Evolutionary conservation across 257 asterid species (phyloP), one percentile per base, ranked within the genome.

Genomic region (Haberlea rhodopensis): DNA sequence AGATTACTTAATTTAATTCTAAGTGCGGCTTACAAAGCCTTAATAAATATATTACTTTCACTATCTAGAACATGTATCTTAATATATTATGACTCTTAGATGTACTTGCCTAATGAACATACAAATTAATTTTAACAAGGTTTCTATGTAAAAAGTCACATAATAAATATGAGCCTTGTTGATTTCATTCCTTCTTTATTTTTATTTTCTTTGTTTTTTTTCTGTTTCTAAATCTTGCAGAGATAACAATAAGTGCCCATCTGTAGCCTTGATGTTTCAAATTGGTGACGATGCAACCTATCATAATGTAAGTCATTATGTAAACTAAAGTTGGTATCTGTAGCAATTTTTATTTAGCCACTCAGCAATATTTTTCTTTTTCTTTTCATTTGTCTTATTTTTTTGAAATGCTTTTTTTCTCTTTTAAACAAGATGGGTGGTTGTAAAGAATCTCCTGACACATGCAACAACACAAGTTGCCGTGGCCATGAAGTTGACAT

Each of bases 201-300:
- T 53, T 70, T 20, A 18, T 32, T 46, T 64, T 28, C 19, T 65
- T 69, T 3, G 32, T 28, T 32, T 32, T 32, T 32, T 32, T 1
- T 32, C 13, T 8, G 40, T 11, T 32, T 69, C 66, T 26, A 62
- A 60, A 78, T 79, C 72, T 58, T 72, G 79, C 91, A 89, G 97
- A 68, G 81, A 87, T 37, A 74, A 81, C 59, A 43, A 75, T 57
- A 85, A 77, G 66, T 85, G 95, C 68, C 95, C 95, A 57, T 89
- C 95, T 53, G 86, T 85, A 5, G 91, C 94, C 7, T 72, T 89
- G 77, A 89, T 89, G 97, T 87, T 87, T 78, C 97, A 85, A 83
- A 75, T 87, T 71, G 97, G 97, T 31, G 89, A 85, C 43, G 80
- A 77, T 76, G 95, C 97, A 40, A 73, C 96, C 10, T 89, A 89